Base-by-base conservation (phyloP, 306 rosid genomes). In the Gynostemma pentaphyllum region DNA sequence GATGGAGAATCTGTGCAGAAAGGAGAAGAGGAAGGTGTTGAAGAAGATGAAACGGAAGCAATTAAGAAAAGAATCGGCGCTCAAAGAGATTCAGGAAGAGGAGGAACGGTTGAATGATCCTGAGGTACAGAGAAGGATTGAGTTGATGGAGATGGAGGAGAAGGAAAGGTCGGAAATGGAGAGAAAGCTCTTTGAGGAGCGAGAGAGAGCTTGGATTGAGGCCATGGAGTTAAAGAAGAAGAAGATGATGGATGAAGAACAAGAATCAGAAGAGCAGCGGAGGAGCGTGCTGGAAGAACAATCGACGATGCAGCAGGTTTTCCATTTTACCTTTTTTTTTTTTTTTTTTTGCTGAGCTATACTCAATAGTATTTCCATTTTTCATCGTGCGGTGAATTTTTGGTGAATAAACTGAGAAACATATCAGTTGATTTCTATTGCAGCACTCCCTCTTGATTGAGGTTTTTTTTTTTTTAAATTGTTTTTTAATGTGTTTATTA, bases 41-140 rank as follows among this genome's bases (percentile, higher is more conserved):
- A 92, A 86, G 88, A 88, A 80, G 73, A 67, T 76, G 78, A 92
- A 80, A 81, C 77, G 98, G 64, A 85, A 87, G 79, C 84, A 77
- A 69, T 29, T 52, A 0, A 66, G 98, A 72, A 82, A 82, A 72
- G 90, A 86, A 62, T 70, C 55, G 5, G 98, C 98, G 1, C 70
- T 54, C 40, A 80, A 39, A 68, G 80, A 67, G 74, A 81, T 77
- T 2, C 68, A 63, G 70, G 88, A 91, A 68, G 81, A 80, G 44
- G 95, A 81, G 55, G 85, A 68, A 4, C 75, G 71, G 34, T 75
- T 78, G 53, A 76, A 87, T 48, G 83, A 91, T 68, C 95, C 96
- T 1, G 84, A 78, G 60, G 84, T 82, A 75, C 90, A 67, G 70
- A 71, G 44, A 64, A 75, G 68, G 66, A 22, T 74, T 37, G 42